Conservation (phyloP, 2,329 filamentous ascomycete species). For the Nannizzia gypsea region DNA sequence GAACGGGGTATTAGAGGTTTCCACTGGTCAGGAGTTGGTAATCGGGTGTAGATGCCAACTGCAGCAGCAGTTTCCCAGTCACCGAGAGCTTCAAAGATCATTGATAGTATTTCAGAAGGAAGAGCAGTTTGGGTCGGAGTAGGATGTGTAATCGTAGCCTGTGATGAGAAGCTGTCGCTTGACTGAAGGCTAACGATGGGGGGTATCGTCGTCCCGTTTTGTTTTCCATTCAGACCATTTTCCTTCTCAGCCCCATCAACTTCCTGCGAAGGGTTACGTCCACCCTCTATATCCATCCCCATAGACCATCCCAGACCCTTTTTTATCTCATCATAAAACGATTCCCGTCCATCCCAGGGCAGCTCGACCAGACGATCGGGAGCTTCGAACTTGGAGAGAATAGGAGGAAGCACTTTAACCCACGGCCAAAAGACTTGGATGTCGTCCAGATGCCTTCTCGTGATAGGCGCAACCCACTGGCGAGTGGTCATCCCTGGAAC, state of each 20-base stretch:
- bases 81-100: slow-evolving; percentile 64
- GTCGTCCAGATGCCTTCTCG: slow-evolving; percentile 75
- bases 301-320: slow-evolving; percentile 20
- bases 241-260: background rate
- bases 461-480: slow-evolving; percentile 86
- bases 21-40: slow-evolving; percentile 65
- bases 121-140: slow-evolving; percentile 30
- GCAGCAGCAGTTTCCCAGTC: slow-evolving; percentile 87
- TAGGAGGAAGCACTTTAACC: slow-evolving; percentile 68
- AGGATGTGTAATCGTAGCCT: background rate
- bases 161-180: background rate
- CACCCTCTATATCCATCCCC: slow-evolving; percentile 6
- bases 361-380: slow-evolving; percentile 38
- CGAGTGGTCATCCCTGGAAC: slow-evolving; percentile 79
- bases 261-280: background rate
- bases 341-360: slow-evolving; percentile 39
- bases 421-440: slow-evolving; percentile 75
- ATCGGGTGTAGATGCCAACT: slow-evolving; percentile 65
- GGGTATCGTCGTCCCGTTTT: background rate
- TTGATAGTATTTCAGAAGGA: slow-evolving; percentile 79
- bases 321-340: slow-evolving; percentile 24
- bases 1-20: slow-evolving; percentile 50
- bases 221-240: background rate
- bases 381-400: slow-evolving; percentile 67
- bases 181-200: background rate